These are phyloP conservation scores for Rhizoctonia solani DNA, from an alignment of 1,284 basidiomycete genomes.

Conservation along the genomic window DNA sequence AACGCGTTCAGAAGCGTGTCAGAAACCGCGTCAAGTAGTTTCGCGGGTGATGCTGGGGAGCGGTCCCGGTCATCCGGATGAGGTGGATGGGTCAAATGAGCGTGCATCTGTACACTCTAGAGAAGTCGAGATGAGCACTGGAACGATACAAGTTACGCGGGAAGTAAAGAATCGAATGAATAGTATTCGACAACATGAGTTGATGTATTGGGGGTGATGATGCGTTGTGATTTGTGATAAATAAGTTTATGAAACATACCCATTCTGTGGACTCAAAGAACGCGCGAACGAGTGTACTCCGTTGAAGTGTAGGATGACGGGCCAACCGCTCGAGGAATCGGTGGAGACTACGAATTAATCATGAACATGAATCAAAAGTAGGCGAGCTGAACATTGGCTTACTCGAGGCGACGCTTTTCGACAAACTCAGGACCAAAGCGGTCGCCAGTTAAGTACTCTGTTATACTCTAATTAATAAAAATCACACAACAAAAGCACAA, in stretches of 20 bases:
- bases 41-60: constrained; percentile 50
- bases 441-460: constrained; percentile 97
- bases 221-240: too few species aligned
- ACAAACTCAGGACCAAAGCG: constrained; percentile 97
- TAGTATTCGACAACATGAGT: too few species aligned
- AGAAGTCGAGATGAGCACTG: not conserved
- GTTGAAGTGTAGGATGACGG: constrained; percentile 92
- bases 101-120: constrained; percentile 94
- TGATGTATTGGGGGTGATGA: too few species aligned
- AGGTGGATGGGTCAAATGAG: constrained; percentile 87
- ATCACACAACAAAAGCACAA: not conserved
- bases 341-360: constrained; percentile 65
- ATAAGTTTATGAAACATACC: constrained; percentile 56
- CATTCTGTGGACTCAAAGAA: constrained; percentile 98
- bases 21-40: constrained; percentile 89
- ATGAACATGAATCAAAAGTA: not conserved
- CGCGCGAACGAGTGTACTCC: constrained; percentile 84
- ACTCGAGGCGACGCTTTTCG: constrained; percentile 90
- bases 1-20: constrained; percentile 96
- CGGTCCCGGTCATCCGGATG: constrained; percentile 57
- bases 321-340: constrained; percentile 90
- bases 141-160: too few species aligned
- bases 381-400: constrained; percentile 45
- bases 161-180: too few species aligned
- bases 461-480: not conserved